A percentile compares a stretch with the other conserved stretches of the same genome.
phyloP scores from a whole-genome alignment of 1,139 yeast genomes.

The Tardiomyces blankii region DNA sequence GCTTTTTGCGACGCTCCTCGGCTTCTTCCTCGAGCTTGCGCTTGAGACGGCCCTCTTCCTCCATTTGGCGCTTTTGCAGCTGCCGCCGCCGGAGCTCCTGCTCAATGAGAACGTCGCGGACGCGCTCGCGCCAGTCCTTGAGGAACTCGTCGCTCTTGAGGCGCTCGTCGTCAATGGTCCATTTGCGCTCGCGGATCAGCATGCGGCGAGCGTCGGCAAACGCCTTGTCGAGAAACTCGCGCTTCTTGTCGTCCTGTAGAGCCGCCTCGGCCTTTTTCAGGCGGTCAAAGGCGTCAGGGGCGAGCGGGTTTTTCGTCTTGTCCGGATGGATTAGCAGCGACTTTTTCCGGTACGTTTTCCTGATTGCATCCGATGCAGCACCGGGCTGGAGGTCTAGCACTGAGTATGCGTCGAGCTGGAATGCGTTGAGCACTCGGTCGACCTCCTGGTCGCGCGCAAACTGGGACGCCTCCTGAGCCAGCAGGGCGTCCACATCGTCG shows the following conservation, averaged over 20 bases:
- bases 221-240: constrained; percentile 29
- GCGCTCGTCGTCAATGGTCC: constrained; percentile 31
- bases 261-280: constrained; percentile 30
- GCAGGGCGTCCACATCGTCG: constrained; percentile 21
- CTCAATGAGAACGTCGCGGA: constrained; percentile 35
- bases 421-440: constrained; percentile 37
- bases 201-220: constrained; percentile 34
- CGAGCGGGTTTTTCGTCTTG: constrained; percentile 41
- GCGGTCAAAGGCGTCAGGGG: constrained; percentile 53
- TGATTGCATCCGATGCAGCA: constrained; percentile 29
- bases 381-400: constrained; percentile 46
- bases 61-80: constrained; percentile 16
- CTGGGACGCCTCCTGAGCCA: constrained; percentile 22
- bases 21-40: constrained; percentile 21
- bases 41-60: constrained; percentile 33
- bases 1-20: constrained; percentile 22
- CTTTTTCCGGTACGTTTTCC: constrained; percentile 43
- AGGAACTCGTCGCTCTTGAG: constrained; percentile 31
- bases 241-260: constrained; percentile 24
- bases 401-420: constrained; percentile 43
- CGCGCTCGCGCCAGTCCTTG: constrained; percentile 29
- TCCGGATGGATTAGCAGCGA: constrained; percentile 64
- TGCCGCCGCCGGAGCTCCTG: constrained; percentile 32
- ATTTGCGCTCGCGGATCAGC: constrained; percentile 34
- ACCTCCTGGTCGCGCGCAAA: constrained; percentile 39